Percentiles rank a stretch among this genome's conserved stretches.
phyloP scores from a whole-genome alignment of 2,329 filamentous ascomycete genomes.

The Cercospora janseana region DNA sequence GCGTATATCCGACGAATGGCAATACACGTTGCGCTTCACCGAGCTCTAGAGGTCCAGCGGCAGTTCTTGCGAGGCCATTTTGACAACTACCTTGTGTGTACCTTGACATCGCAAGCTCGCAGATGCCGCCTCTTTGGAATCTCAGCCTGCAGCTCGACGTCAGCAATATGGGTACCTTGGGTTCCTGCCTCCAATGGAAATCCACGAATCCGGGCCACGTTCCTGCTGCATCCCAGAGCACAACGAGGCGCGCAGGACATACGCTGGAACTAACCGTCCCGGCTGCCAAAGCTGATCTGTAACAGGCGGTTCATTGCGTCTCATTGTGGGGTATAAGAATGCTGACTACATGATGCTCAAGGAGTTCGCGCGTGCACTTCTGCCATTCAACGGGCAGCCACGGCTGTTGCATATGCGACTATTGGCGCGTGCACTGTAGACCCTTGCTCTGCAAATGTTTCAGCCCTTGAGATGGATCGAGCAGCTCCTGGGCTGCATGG shows the following conservation, averaged over 20 bases:
- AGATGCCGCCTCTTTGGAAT: conserved; percentile 5
- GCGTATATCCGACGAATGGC: background rate
- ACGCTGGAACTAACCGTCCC: background rate
- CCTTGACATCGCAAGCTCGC: conserved; percentile 2
- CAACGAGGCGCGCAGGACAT: background rate
- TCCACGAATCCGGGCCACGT: conserved; percentile 12
- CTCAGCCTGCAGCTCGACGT: conserved; percentile 20
- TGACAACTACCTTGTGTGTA: conserved; percentile 1
- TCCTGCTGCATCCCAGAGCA: background rate
- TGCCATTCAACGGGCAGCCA: background rate
- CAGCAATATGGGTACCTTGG: conserved; percentile 15
- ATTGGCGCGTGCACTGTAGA: background rate
- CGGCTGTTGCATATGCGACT: conserved; percentile 1
- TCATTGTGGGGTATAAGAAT: conserved; percentile 1
- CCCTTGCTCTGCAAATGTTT: conserved; percentile 1
- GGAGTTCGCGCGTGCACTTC: background rate
- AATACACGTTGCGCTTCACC: background rate
- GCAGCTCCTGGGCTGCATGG: background rate
- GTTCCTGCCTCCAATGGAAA: conserved; percentile 13
- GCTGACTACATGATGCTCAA: conserved; percentile 4
- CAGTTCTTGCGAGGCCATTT: background rate
- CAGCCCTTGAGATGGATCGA: background rate
- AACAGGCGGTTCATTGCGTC: background rate
- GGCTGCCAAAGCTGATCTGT: conserved; percentile 3
- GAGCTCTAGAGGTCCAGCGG: too few species aligned